phyloP scores from a whole-genome alignment of 176 grass and related monocot species.

The Oryza nivara region DNA sequence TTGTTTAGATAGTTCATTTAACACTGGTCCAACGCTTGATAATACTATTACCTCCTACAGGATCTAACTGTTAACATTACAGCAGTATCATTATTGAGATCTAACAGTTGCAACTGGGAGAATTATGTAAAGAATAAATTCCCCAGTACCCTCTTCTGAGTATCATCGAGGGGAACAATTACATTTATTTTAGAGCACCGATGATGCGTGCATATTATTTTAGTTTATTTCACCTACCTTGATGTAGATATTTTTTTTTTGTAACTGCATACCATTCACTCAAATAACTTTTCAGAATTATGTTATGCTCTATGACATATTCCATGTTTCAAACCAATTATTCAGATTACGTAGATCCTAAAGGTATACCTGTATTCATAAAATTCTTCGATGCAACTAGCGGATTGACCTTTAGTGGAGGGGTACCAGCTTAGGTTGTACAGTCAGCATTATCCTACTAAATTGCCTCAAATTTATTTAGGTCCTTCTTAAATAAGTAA shows the following conservation, averaged over 20 bases:
- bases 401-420: not conserved
- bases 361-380: slow-evolving; percentile 2
- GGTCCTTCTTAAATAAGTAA: not conserved
- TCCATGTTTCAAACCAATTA: not conserved
- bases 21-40: no score
- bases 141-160: not conserved
- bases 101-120: not conserved
- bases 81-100: slow-evolving; percentile 6
- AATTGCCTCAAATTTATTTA: not conserved
- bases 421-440: not conserved
- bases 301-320: not conserved
- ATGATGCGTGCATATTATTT: not conserved
- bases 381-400: not conserved
- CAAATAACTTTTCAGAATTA: not conserved
- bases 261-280: not conserved
- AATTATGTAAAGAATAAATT: slow-evolving; percentile 15
- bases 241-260: not conserved
- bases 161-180: not conserved
- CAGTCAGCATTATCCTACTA: not conserved
- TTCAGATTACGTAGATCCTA: not conserved
- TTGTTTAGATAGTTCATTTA: no score
- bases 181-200: not conserved
- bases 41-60: no score
- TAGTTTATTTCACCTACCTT: not conserved
- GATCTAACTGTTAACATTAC: not conserved